These are phyloP conservation scores for Termitomyces sp. DNA, from an alignment of 1,284 basidiomycete genomes.

Conservation along the genomic window DNA sequence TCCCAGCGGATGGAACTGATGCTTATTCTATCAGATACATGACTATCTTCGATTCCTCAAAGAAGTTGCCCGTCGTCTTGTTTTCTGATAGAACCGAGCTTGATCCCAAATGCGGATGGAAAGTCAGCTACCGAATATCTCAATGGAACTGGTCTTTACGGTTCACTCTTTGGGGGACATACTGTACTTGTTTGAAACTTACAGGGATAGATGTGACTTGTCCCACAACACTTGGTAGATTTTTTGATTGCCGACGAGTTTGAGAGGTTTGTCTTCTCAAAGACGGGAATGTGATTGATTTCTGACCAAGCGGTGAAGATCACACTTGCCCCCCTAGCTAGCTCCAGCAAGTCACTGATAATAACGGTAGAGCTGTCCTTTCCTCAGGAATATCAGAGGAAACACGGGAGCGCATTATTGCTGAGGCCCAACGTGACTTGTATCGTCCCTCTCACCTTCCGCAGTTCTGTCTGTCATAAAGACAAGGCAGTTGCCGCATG, in stretches of 20 bases:
- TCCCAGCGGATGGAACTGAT: background rate
- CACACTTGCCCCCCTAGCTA: too few relatives aligned
- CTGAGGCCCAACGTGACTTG: background rate
- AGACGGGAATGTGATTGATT: background rate
- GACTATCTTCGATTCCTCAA: conserved; percentile 36
- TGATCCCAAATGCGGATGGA: conserved; percentile 42
- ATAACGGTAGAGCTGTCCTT: background rate
- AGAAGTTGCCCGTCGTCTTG: conserved; percentile 57
- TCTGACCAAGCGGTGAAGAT: background rate
- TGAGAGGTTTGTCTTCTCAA: background rate
- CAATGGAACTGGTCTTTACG: conserved; percentile 33
- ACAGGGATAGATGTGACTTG: conserved; percentile 51
- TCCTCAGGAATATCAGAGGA: background rate
- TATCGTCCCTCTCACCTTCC: background rate
- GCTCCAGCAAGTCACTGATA: background rate
- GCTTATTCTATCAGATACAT: background rate
- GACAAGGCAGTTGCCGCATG: background rate
- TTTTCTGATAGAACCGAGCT: conserved; percentile 58
- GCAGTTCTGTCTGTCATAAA: background rate
- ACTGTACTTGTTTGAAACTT: conserved; percentile 44
- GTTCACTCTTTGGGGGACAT: conserved; percentile 56
- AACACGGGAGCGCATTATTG: background rate
- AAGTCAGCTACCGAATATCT: conserved; percentile 30
- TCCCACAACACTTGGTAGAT: conserved; percentile 46
- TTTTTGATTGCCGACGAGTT: background rate